Base-by-base conservation (phyloP, 495 filamentous ascomycete genomes). In the Penicillium simplicissimum region DNA sequence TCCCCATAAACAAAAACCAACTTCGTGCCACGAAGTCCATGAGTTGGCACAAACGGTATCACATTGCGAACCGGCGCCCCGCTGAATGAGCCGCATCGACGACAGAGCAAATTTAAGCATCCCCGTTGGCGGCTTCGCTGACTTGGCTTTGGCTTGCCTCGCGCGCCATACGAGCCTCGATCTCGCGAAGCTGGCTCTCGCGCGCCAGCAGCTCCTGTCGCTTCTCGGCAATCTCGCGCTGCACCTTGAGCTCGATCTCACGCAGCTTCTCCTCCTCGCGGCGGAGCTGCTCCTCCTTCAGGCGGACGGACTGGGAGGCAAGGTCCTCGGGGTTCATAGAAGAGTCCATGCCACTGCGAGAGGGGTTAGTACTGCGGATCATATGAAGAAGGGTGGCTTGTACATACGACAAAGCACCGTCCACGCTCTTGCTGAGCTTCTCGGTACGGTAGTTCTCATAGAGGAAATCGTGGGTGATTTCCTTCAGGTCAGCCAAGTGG, bases 371-470 rank as follows among this genome's bases (percentile, higher is more conserved):
- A 60, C 19, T 8, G 2, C 8, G 10, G 9, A 28, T 42, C 37
- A 40, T 21, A 7, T 43, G 45, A 17, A 15, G 40, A 52, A 55
- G 17, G 21, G 36, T 25, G 49, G 4, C 4, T 7, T 49, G 10
- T 48, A 90, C 92, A 64, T 90, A 97, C 94, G 86, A 84, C 82
- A 85, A 82, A 77, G 86, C 85, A 76, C 93, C 93, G 71, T 97
- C 93, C 57, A 97, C 94, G 75, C 93, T 96, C 90, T 98, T 98
- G 84, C 91, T 96, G 63, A 98, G 88, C 81, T 97, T 97, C 89
- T 98, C 96, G 70, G 95, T 98, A 90, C 95, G 91, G 85, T 98
- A 98, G 81, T 98, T 98, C 74, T 98, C 95, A 75, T 98, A 98
- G 36, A 98, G 85, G 90, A 98, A 98, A 73, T 98, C 95, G 75